Evolutionary conservation across 345 rosid species (phyloP).

Genomic region (Aquilaria sinensis): DNA sequence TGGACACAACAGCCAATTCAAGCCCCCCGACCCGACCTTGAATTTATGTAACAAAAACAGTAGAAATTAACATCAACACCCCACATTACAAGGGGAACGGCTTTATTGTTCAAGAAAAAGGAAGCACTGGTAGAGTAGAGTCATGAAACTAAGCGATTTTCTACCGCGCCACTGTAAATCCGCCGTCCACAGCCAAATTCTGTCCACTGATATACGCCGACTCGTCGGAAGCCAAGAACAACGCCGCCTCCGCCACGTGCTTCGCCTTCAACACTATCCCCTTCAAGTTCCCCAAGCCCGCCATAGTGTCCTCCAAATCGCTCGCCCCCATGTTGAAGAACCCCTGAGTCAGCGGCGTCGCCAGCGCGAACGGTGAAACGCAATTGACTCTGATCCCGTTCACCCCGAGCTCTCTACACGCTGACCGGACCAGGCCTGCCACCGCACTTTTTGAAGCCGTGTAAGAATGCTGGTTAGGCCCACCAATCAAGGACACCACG

Average conservation of each 20-base stretch:
- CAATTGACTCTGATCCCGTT: conserved; percentile 79
- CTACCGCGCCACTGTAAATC: conserved; percentile 44
- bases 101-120: no score
- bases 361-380: conserved; percentile 69
- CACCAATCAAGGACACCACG: conserved; percentile 41
- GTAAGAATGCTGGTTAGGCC: conserved; percentile 70
- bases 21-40: no score
- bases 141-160: no score
- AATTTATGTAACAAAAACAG: no score
- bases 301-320: conserved; percentile 33
- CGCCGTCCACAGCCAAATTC: conserved; percentile 74
- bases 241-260: conserved; percentile 70
- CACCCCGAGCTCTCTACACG: conserved; percentile 62
- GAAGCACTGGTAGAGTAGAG: no score
- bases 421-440: conserved; percentile 55
- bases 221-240: conserved; percentile 78
- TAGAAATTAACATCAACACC: no score
- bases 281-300: conserved; percentile 41
- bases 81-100: no score
- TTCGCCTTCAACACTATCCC: conserved; percentile 55
- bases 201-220: conserved; percentile 72
- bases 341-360: conserved; percentile 55
- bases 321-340: conserved; percentile 38
- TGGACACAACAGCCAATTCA: no score
- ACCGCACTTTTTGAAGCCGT: conserved; percentile 68